These are phyloP conservation scores for Orbilia quercus DNA, from an alignment of 2,329 filamentous ascomycete genomes.

Conservation along the genomic window DNA sequence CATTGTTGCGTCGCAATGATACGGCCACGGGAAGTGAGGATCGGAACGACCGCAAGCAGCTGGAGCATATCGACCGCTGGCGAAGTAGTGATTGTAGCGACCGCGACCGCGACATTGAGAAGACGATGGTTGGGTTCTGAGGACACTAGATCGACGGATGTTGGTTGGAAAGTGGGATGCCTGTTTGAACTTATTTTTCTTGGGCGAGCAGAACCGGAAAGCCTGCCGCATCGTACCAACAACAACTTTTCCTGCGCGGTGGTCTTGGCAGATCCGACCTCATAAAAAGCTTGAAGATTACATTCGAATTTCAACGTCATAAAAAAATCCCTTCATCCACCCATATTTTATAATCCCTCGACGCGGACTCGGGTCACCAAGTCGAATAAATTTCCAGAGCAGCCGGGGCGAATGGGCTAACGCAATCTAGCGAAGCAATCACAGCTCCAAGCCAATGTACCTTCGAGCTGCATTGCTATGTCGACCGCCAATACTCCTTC, in stretches of 20 bases:
- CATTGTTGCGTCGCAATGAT: constrained; percentile 35
- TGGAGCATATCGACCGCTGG: constrained; percentile 44
- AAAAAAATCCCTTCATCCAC: constrained; percentile 5
- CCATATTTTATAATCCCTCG: constrained; percentile 4
- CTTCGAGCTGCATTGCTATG: constrained; percentile 25
- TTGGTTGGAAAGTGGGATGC: constrained; percentile 23
- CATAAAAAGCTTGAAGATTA: background rate
- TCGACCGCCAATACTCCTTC: constrained; percentile 19
- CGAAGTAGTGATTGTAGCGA: constrained; percentile 26
- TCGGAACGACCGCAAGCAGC: constrained; percentile 31
- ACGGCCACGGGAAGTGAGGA: constrained; percentile 10
- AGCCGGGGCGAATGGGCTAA: background rate
- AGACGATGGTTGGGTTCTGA: background rate
- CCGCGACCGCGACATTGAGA: constrained; percentile 46
- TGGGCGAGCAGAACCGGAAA: too few relatives aligned
- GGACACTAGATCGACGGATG: background rate
- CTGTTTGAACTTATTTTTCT: constrained; percentile 10
- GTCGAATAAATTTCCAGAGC: background rate
- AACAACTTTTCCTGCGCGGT: background rate
- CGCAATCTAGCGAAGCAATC: background rate
- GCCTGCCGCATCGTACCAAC: background rate
- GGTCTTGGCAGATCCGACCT: constrained; percentile 1
- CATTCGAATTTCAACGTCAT: constrained; percentile 1
- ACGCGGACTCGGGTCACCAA: background rate
- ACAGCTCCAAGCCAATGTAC: constrained; percentile 30